A percentile compares a stretch with the other conserved stretches of the same genome.
phyloP scores from a whole-genome alignment of 768 basidiomycete genomes.

The Lyophyllum semitale region DNA sequence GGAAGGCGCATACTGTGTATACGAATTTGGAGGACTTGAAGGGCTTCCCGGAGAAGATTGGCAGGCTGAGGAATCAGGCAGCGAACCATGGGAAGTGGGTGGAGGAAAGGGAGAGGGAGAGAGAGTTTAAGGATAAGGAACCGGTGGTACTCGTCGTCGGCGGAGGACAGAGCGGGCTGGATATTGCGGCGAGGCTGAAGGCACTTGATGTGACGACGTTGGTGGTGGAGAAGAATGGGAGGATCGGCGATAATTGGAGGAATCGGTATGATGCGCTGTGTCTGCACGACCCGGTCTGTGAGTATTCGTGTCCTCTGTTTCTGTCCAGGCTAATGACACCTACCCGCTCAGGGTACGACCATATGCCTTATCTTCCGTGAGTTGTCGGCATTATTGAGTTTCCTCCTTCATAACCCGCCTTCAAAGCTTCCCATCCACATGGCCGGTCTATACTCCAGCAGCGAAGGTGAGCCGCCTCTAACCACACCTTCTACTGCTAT shows the following conservation, averaged over 20 bases:
- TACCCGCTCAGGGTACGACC: constrained; percentile 45
- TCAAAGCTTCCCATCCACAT: constrained; percentile 55
- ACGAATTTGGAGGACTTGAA: constrained; percentile 62
- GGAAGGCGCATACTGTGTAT: constrained; percentile 63
- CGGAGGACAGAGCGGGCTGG: constrained; percentile 69
- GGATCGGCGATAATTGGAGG: constrained; percentile 69
- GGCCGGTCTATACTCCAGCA: constrained; percentile 62
- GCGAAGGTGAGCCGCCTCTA: constrained; percentile 36
- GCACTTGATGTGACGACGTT: constrained; percentile 48
- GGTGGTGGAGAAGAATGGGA: constrained; percentile 61
- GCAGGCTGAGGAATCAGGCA: constrained; percentile 40
- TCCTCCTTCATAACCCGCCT: background rate
- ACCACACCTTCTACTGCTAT: background rate
- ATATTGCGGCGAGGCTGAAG: constrained; percentile 61
- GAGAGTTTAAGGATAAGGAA: constrained; percentile 44
- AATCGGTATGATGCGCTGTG: constrained; percentile 67
- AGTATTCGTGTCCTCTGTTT: constrained; percentile 27
- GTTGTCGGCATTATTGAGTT: constrained; percentile 17
- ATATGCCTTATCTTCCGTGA: constrained; percentile 64
- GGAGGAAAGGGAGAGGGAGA: constrained; percentile 40
- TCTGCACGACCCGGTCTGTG: constrained; percentile 69
- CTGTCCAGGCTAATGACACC: background rate
- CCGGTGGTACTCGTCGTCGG: constrained; percentile 60
- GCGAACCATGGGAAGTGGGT: constrained; percentile 61
- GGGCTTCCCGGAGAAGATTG: constrained; percentile 50